Evolutionary conservation across 768 basidiomycete genomes (phyloP).

Genomic region (Leccinum incarnatum): DNA sequence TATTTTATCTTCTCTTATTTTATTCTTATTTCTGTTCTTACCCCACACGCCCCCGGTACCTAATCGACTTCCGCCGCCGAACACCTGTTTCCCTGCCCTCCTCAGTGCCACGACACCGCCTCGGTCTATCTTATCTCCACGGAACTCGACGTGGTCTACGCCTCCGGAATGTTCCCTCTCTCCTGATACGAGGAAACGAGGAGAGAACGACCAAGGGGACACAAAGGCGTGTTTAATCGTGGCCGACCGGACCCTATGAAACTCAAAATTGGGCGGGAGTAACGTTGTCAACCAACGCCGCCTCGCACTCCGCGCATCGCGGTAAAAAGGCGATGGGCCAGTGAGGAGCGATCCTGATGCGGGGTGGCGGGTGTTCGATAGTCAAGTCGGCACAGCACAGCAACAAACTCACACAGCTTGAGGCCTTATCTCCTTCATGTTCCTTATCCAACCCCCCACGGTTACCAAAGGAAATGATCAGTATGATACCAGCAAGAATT

Average conservation of each 20-base stretch:
- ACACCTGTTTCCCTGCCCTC: neutral
- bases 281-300: neutral
- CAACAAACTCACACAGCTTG: neutral
- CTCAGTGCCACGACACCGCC: constrained; percentile 1
- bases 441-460: constrained; percentile 6
- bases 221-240: neutral
- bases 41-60: neutral
- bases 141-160: constrained; percentile 1
- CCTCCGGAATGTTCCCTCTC: neutral
- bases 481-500: neutral
- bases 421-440: neutral
- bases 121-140: constrained; percentile 4
- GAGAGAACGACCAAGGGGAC: neutral
- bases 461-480: constrained; percentile 1
- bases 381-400: neutral
- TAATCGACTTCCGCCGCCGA: neutral
- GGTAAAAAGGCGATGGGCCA: constrained; percentile 8
- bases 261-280: neutral
- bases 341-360: neutral
- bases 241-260: neutral
- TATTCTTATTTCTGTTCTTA: neutral
- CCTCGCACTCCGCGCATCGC: neutral
- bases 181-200: neutral
- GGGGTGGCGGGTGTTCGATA: neutral
- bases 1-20: neutral